Evolutionary conservation across 257 asterid species (phyloP), one percentile per base, ranked within the genome.

Genomic region (Jacaranda copaia): DNA sequence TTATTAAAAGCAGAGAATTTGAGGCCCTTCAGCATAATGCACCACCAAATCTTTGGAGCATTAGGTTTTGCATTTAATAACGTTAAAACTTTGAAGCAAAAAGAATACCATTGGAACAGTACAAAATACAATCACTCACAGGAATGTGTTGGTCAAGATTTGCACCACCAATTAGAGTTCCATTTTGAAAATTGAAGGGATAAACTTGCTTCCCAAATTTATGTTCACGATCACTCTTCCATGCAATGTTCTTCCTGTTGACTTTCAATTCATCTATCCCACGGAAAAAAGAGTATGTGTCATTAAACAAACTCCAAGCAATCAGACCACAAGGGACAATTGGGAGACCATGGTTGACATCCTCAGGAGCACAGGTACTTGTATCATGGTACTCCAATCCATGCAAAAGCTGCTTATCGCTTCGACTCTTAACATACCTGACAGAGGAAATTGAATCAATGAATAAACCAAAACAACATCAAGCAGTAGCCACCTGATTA

Each of bases 271-370:
- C 87, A 78, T 84, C 85, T 8, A 63, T 70, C 75, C 92, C 92
- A 16, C 85, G 89, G 76, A 63, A 88, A 79, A 92, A 90, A 36
- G 90, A 70, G 81, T 83, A 92, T 0, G 96, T 85, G 78, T 92
- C 97, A 46, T 90, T 92, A 77, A 92, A 92, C 85, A 90, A 79
- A 78, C 97, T 90, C 96, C 97, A 92, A 4, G 96, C 92, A 49
- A 92, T 79, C 75, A 92, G 84, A 76, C 97, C 97, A 82, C 97
- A 90, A 19, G 97, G 97, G 75, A 90, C 90, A 73, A 92, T 65
- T 19, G 96, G 96, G 68, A 84, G 89, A 64, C 89, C 93, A 69
- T 87, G 74, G 61, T 75, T 68, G 43, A 67, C 63, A 75, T 85
- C 92, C 85, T 92, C 92, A 32, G 97, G 97, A 46, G 79, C 69